These are phyloP conservation scores for Backusella australiensis DNA, from an alignment of 192 early-diverging fungal species.

Conservation along the genomic window DNA sequence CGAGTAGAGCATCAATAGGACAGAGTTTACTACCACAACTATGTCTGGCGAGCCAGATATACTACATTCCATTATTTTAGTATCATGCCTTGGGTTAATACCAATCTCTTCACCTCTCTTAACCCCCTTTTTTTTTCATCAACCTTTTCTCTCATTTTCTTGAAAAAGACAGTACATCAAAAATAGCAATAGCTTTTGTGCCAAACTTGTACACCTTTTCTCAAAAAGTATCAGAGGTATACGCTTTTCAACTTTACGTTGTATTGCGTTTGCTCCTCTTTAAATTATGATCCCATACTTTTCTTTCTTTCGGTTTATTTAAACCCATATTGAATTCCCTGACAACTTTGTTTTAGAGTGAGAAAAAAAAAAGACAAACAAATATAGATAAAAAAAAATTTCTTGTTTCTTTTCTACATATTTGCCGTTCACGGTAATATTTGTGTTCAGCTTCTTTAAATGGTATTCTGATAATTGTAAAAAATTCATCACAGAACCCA, in stretches of 20 bases:
- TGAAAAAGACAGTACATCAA: no score
- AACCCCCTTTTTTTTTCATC: no score
- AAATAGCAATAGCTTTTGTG: background rate
- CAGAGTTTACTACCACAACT: no score
- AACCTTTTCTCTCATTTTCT: no score
- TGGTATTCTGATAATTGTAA: background rate
- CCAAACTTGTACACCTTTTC: background rate
- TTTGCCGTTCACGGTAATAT: background rate
- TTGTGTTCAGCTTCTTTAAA: background rate
- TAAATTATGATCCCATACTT: background rate
- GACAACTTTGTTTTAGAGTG: background rate
- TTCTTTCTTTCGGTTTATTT: background rate
- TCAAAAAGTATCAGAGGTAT: background rate
- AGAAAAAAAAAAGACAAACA: background rate
- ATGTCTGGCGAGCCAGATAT: no score
- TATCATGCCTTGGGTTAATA: no score
- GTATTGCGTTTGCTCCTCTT: background rate
- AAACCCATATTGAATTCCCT: background rate
- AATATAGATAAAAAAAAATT: no score
- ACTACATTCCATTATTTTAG: no score
- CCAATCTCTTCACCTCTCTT: no score
- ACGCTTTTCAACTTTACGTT: background rate
- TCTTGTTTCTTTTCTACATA: background rate
- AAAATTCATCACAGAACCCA: background rate
- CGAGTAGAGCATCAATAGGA: no score